A percentile compares a stretch with the other conserved stretches of the same genome.
Conservation (phyloP, 2,329 filamentous ascomycete genomes). For the Ophiostoma sp. region DNA sequence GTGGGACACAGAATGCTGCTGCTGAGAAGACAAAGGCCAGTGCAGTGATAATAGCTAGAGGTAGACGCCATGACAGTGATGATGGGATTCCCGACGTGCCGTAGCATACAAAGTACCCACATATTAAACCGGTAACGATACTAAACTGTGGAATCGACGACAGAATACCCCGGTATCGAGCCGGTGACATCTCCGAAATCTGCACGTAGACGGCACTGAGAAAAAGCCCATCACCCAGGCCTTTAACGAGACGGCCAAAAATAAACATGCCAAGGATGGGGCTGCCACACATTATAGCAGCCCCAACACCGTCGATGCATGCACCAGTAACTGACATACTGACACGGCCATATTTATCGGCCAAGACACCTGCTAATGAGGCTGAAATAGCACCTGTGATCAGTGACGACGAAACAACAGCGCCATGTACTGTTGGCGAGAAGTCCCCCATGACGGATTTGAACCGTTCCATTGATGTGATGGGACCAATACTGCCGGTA, state of each 20-base stretch:
- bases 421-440: constrained; percentile 4
- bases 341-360: constrained; percentile 12
- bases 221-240: constrained; percentile 10
- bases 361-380: constrained; percentile 5
- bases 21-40: constrained; percentile 2
- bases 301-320: constrained; percentile 8
- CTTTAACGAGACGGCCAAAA: constrained; percentile 11
- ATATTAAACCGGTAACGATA: not conserved
- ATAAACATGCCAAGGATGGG: not conserved
- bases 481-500: constrained; percentile 14
- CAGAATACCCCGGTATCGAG: constrained; percentile 10
- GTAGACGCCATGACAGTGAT: constrained; percentile 7
- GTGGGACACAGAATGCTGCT: not conserved
- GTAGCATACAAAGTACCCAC: constrained; percentile 14
- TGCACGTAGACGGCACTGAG: constrained; percentile 12
- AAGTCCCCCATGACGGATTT: constrained; percentile 5
- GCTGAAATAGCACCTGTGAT: constrained; percentile 13
- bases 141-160: constrained; percentile 5
- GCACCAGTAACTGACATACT: not conserved
- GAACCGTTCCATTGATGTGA: constrained; percentile 1
- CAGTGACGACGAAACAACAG: constrained; percentile 8
- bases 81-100: not conserved
- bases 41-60: not conserved
- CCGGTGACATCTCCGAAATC: constrained; percentile 6
- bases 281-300: constrained; percentile 11